Evolutionary conservation across 345 rosid genomes (phyloP), one percentile per base, ranked within the genome.

Genomic region (Rubroshorea leprosula): DNA sequence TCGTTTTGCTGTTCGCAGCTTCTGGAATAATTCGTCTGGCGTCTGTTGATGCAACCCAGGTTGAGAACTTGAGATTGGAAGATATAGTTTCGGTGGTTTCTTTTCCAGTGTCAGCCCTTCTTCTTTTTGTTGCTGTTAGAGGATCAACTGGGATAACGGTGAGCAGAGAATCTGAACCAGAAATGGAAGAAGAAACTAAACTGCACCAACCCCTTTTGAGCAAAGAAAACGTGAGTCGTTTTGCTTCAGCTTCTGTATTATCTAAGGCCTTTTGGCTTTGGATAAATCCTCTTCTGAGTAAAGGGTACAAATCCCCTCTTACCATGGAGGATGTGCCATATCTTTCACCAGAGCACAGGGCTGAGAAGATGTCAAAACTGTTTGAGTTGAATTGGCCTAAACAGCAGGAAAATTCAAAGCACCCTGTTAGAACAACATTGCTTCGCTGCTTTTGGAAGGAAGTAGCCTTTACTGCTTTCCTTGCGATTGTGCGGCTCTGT

Each of bases 211-310:
- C 55, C 16, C 76, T 74, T 47, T 44, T 67, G 74, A 69, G 39
- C 23, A 78, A 84, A 68, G 52, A 80, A 49, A 75, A 54, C 43
- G 84, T 78, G 22, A 78, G 74, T 53, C 75, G 70, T 24, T 89
- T 79, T 39, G 93, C 96, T 62, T 76, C 93, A 11, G 98, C 98
- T 61, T 78, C 95, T 0, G 23, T 57, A 21, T 2, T 81, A 31
- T 89, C 96, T 1, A 89, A 78, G 58, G 61, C 72, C 57, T 89
- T 92, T 35, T 92, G 93, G 98, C 26, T 92, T 24, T 92, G 96
- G 98, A 84, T 92, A 86, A 92, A 86, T 70, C 96, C 96, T 14
- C 62, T 92, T 27, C 71, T 89, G 19, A 75, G 68, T 48, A 83
- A 80, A 75, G 98, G 96, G 23, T 92, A 84, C 66, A 74, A 78